A percentile compares a stretch with the other conserved stretches of the same genome.
Conservation (phyloP, 2,329 filamentous ascomycete genomes). For the Sporothrix mexicana region DNA sequence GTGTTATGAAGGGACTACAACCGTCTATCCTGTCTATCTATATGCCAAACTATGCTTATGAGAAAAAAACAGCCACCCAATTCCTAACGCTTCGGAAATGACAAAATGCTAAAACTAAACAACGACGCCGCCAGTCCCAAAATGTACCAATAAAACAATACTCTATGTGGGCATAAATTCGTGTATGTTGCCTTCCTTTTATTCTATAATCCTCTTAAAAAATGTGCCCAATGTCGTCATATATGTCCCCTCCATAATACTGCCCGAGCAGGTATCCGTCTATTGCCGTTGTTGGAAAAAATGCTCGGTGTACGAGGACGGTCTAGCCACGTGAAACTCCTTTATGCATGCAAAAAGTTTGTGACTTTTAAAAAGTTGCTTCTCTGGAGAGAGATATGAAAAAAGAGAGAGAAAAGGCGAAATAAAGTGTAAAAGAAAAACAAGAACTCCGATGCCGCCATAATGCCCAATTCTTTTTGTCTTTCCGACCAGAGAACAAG, state of each 20-base stretch:
- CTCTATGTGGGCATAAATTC: constrained; percentile 6
- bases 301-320: background rate
- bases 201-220: background rate
- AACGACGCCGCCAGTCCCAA: background rate
- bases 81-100: background rate
- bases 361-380: constrained; percentile 20
- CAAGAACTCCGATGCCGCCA: constrained; percentile 21
- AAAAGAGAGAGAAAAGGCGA: background rate
- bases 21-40: background rate
- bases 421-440: background rate
- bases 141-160: background rate
- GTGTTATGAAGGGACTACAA: background rate
- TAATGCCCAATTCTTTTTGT: constrained; percentile 12
- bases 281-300: background rate
- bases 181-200: background rate
- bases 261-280: background rate
- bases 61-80: background rate
- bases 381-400: constrained; percentile 15
- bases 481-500: background rate
- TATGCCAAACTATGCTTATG: background rate
- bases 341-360: constrained; percentile 9
- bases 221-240: background rate
- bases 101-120: background rate
- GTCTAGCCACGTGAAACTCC: constrained; percentile 20
- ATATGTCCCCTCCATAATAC: background rate